Conservation (phyloP, 75 land plant species). For the Sequoia sempervirens region DNA sequence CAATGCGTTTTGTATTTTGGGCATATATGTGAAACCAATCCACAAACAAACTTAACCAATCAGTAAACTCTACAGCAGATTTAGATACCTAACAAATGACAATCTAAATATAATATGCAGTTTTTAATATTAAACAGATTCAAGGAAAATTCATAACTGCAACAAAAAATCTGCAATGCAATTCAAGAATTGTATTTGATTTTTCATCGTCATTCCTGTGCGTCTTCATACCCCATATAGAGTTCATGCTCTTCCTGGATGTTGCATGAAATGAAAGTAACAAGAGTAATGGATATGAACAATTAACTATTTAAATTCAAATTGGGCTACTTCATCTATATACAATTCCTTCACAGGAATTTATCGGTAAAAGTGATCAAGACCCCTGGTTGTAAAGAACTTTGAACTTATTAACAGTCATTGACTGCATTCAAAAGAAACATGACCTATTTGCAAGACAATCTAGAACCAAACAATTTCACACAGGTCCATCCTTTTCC, state of each 20-base stretch:
- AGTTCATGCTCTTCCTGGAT: not conserved
- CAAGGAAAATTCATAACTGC: not conserved
- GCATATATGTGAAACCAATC: too few relatives aligned
- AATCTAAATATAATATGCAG: too few relatives aligned
- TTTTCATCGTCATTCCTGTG: not conserved
- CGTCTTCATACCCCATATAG: not conserved
- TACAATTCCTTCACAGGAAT: not conserved
- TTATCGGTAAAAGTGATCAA: not conserved
- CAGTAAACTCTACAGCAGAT: too few relatives aligned
- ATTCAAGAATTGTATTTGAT: not conserved
- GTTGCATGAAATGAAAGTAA: not conserved
- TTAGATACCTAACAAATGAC: too few relatives aligned
- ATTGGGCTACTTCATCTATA: not conserved
- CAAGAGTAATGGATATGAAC: not conserved
- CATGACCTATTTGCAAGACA: not conserved
- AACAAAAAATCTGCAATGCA: not conserved
- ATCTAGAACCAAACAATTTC: not conserved
- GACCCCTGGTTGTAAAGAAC: not conserved
- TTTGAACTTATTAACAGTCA: not conserved
- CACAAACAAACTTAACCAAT: too few relatives aligned
- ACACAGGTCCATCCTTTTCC: not conserved
- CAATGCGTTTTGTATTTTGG: too few relatives aligned
- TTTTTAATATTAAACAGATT: not conserved
- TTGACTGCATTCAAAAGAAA: not conserved
- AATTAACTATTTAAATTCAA: not conserved